A percentile compares a stretch with the other conserved stretches of the same genome.
Evolutionary conservation across 2,329 filamentous ascomycete genomes (phyloP).

Genomic region (Pseudogymnoascus sp.): DNA sequence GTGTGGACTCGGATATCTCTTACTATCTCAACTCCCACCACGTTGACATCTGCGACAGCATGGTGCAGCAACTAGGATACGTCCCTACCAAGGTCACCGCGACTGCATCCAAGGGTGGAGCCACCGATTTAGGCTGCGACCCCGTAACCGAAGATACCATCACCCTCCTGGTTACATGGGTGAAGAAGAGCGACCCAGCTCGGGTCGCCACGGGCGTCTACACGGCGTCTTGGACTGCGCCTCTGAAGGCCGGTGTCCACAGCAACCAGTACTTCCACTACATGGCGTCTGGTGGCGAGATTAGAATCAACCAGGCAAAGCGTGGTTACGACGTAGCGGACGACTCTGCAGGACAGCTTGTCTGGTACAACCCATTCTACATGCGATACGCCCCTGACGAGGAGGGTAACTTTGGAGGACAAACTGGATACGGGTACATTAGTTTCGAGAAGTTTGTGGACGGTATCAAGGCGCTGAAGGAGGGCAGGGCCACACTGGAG

Average conservation of each 20-base stretch:
- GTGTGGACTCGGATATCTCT: slow-evolving; percentile 83
- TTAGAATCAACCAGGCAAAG: slow-evolving; percentile 87
- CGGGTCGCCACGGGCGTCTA: slow-evolving; percentile 82
- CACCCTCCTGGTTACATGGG: slow-evolving; percentile 82
- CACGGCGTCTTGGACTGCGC: slow-evolving; percentile 90
- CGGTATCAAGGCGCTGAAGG: slow-evolving; percentile 70
- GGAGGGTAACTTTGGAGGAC: slow-evolving; percentile 87
- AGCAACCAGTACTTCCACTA: slow-evolving; percentile 97
- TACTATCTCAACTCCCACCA: slow-evolving; percentile 97
- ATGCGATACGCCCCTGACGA: slow-evolving; percentile 93
- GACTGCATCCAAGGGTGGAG: slow-evolving; percentile 69
- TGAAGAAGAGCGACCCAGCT: slow-evolving; percentile 56
- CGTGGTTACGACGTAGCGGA: slow-evolving; percentile 91
- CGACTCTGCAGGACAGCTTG: slow-evolving; percentile 59
- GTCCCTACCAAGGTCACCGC: slow-evolving; percentile 72
- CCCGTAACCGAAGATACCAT: slow-evolving; percentile 87
- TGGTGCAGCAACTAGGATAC: slow-evolving; percentile 68
- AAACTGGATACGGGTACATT: slow-evolving; percentile 87
- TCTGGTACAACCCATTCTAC: slow-evolving; percentile 93
- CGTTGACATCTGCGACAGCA: slow-evolving; percentile 84
- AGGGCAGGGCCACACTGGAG: slow-evolving; percentile 60
- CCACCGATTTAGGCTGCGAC: slow-evolving; percentile 69
- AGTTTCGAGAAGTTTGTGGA: slow-evolving; percentile 96
- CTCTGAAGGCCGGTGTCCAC: slow-evolving; percentile 88
- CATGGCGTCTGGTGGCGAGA: slow-evolving; percentile 74